These are phyloP conservation scores for Monosporozyma solicola DNA, from an alignment of 805 yeast genomes.

Conservation along the genomic window DNA sequence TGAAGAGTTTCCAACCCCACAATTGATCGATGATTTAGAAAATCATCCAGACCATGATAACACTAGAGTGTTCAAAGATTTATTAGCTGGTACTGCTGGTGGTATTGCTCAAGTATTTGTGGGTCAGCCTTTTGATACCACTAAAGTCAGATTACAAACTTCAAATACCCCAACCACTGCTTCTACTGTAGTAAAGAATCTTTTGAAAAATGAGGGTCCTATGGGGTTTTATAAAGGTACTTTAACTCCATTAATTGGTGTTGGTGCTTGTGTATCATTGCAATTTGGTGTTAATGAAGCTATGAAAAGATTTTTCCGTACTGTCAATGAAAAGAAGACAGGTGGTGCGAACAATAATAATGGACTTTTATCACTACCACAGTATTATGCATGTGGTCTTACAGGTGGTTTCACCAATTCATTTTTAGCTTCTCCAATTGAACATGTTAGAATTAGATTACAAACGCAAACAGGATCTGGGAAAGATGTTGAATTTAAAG, in stretches of 20 bases:
- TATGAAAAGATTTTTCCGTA: slow-evolving; percentile 72
- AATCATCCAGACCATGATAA: slow-evolving; percentile 12
- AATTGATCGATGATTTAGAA: slow-evolving; percentile 26
- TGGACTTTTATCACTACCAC: slow-evolving; percentile 38
- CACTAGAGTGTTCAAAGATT: slow-evolving; percentile 54
- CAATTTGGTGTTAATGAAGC: slow-evolving; percentile 92
- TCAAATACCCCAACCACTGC: slow-evolving; percentile 68
- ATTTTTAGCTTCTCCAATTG: slow-evolving; percentile 85
- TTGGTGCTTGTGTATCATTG: slow-evolving; percentile 96
- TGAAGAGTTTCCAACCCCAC: slow-evolving; percentile 27
- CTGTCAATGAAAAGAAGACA: slow-evolving; percentile 32
- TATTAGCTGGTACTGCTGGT: slow-evolving; percentile 87
- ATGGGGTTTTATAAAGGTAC: slow-evolving; percentile 89
- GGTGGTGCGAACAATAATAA: slow-evolving; percentile 9
- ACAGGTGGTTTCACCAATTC: slow-evolving; percentile 94
- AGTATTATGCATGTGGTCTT: slow-evolving; percentile 79
- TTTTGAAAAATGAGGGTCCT: slow-evolving; percentile 73
- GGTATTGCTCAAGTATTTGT: slow-evolving; percentile 92
- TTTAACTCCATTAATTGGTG: slow-evolving; percentile 84
- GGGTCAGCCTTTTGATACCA: slow-evolving; percentile 95
- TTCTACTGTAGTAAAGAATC: slow-evolving; percentile 62
- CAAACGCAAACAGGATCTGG: slow-evolving; percentile 52
- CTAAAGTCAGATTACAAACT: slow-evolving; percentile 86
- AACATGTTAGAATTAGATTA: slow-evolving; percentile 84
- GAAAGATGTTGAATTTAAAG: slow-evolving; percentile 42